Base-by-base conservation (phyloP, 805 yeast species). In the Nakazawaea populi region DNA sequence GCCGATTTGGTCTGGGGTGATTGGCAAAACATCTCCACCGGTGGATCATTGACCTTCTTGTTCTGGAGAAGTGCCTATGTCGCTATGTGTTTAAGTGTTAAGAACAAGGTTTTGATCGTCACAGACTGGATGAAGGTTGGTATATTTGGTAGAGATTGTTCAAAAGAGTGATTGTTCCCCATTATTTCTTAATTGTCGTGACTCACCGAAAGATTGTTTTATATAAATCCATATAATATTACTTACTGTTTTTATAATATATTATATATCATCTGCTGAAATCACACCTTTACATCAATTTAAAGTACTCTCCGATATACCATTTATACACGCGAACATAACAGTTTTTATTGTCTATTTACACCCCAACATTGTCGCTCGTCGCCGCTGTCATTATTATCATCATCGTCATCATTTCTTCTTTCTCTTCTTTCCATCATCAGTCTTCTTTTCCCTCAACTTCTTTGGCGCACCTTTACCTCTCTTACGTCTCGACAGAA, bases 41-140 rank as follows among this genome's bases (percentile, higher is more conserved):
- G 95, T 55, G 97, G 97, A 64, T 76, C 85, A 47, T 73, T 88
- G 67, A 89, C 97, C 42, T 90, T 86, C 76, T 75, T 89, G 67
- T 87, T 91, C 80, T 91, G 98, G 98, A 85, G 95, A 72, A 80
- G 88, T 37, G 96, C 96, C 34, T 92, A 92, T 71, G 82, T 92
- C 58, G 82, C 88, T 66, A 91, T 92, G 97, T 84, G 92, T 70
- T 80, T 92, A 67, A 83, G 95, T 55, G 81, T 88, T 61, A 85
- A 91, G 74, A 91, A 89, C 76, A 92, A 88, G 76, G 73, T 89
- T 55, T 78, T 90, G 64, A 96, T 91, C 51, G 79, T 82, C 56
- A 69, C 87, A 56, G 98, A 92, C 68, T 91, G 98, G 98, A 64
- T 82, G 56, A 91, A 90, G 76, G 85, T 88, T 55, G 79, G 83